Conservation (phyloP, 1,139 yeast genomes). For the Wickerhamiella infanticola region DNA sequence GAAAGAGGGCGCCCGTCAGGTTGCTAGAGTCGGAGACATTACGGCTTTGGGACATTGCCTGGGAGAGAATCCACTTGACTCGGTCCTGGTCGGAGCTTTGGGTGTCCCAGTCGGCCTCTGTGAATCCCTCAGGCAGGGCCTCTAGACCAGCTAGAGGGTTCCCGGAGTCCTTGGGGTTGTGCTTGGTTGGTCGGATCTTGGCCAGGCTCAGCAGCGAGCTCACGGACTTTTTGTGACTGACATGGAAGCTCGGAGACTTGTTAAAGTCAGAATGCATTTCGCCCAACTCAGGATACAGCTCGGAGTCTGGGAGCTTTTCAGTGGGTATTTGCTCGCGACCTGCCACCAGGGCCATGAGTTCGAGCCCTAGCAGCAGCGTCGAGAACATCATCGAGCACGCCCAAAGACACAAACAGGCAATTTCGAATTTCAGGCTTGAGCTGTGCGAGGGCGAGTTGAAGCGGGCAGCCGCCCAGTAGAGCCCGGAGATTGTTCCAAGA, state of each 20-base stretch:
- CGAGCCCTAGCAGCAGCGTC: background rate
- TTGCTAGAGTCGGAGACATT: conserved; percentile 15
- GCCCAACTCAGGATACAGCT: background rate
- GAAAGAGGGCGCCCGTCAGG: conserved; percentile 12
- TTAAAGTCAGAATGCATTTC: background rate
- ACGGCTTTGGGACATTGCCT: conserved; percentile 10
- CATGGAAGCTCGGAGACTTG: conserved; percentile 3
- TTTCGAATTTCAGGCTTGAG: background rate
- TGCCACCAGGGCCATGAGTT: background rate
- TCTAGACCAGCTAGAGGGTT: conserved; percentile 8
- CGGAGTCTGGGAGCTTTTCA: background rate
- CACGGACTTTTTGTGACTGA: conserved; percentile 1
- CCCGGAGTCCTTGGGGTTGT: background rate
- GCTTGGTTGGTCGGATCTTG: background rate
- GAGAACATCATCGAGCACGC: background rate
- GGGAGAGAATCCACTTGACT: conserved; percentile 10
- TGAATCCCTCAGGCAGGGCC: conserved; percentile 9
- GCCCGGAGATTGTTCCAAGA: conserved; percentile 10
- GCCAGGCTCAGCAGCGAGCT: conserved; percentile 5
- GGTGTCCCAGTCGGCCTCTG: conserved; percentile 5
- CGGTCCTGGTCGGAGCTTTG: background rate
- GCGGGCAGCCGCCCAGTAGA: conserved; percentile 10
- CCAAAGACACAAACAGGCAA: conserved; percentile 3
- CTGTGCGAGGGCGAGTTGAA: background rate
- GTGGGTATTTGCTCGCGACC: background rate